phyloP scores from a whole-genome alignment of 2,329 filamentous ascomycete species.

The Aspergillus latus region DNA sequence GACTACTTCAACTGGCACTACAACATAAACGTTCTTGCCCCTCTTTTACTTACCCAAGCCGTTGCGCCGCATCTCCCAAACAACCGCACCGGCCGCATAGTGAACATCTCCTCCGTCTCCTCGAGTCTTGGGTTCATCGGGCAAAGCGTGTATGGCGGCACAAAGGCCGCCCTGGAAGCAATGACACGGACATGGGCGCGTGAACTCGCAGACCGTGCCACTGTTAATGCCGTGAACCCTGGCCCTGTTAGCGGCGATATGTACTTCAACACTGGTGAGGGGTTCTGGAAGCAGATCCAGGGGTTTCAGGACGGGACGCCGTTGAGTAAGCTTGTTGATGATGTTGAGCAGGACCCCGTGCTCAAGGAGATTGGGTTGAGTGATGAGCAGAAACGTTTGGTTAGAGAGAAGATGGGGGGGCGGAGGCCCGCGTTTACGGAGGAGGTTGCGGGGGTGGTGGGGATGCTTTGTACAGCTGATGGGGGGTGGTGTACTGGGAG shows the following conservation, averaged over 20 bases:
- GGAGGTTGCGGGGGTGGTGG: slow-evolving; percentile 74
- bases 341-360: slow-evolving; percentile 48
- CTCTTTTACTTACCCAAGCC: slow-evolving; percentile 74
- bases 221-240: slow-evolving; percentile 66
- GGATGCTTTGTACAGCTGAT: slow-evolving; percentile 71
- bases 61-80: slow-evolving; percentile 66
- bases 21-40: slow-evolving; percentile 78
- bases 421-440: slow-evolving; percentile 64
- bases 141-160: slow-evolving; percentile 64
- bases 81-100: slow-evolving; percentile 65
- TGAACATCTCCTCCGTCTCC: slow-evolving; percentile 62
- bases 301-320: slow-evolving; percentile 65
- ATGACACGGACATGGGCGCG: slow-evolving; percentile 70
- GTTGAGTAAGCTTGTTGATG: slow-evolving; percentile 60
- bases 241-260: slow-evolving; percentile 68
- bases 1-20: slow-evolving; percentile 71
- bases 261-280: slow-evolving; percentile 58
- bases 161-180: slow-evolving; percentile 65
- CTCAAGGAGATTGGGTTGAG: slow-evolving; percentile 57
- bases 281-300: slow-evolving; percentile 60
- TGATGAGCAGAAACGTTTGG: slow-evolving; percentile 61
- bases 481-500: slow-evolving; percentile 76
- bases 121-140: slow-evolving; percentile 57
- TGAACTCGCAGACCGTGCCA: slow-evolving; percentile 61
- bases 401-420: slow-evolving; percentile 57